Evolutionary conservation across 2,329 filamentous ascomycete species (phyloP).

Genomic region (Alternaria viburni): DNA sequence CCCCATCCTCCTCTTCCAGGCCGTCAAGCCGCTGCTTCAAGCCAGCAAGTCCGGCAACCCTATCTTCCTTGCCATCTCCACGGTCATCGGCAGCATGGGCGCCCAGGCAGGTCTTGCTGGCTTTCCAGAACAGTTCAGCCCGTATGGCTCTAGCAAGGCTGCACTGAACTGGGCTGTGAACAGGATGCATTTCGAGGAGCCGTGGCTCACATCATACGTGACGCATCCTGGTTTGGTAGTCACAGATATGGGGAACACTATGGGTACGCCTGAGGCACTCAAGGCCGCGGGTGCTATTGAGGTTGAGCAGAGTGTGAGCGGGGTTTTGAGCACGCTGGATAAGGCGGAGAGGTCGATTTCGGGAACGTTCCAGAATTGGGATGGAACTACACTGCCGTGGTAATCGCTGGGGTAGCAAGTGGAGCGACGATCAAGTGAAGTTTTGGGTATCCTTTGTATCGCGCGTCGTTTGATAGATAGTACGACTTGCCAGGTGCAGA

Average conservation of each 20-base stretch:
- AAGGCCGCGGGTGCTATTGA: background rate
- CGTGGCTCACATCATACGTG: slow-evolving; percentile 14
- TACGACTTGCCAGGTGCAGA: too few relatives aligned
- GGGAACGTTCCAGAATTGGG: slow-evolving; percentile 2
- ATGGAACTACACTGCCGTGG: slow-evolving; percentile 7
- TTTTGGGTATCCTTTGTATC: too few relatives aligned
- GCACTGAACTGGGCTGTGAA: slow-evolving; percentile 19
- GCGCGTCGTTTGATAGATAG: too few relatives aligned
- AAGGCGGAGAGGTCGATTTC: slow-evolving; percentile 14
- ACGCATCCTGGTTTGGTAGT: slow-evolving; percentile 14
- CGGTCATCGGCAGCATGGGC: slow-evolving; percentile 10
- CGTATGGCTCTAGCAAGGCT: slow-evolving; percentile 17
- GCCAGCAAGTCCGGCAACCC: slow-evolving; percentile 13
- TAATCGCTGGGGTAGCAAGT: background rate
- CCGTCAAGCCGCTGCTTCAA: slow-evolving; percentile 48
- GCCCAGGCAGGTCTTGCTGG: background rate
- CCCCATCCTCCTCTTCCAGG: slow-evolving; percentile 42
- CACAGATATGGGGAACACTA: background rate
- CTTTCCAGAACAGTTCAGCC: background rate
- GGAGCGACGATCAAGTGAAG: too few relatives aligned
- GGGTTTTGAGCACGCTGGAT: slow-evolving; percentile 15
- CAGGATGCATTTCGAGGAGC: slow-evolving; percentile 15
- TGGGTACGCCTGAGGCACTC: background rate
- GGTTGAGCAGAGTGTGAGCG: slow-evolving; percentile 6
- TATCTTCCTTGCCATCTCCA: slow-evolving; percentile 20